Evolutionary conservation across 2,329 filamentous ascomycete genomes (phyloP), one percentile per base, ranked within the genome.

Genomic region (Colletotrichum sansevieriae): DNA sequence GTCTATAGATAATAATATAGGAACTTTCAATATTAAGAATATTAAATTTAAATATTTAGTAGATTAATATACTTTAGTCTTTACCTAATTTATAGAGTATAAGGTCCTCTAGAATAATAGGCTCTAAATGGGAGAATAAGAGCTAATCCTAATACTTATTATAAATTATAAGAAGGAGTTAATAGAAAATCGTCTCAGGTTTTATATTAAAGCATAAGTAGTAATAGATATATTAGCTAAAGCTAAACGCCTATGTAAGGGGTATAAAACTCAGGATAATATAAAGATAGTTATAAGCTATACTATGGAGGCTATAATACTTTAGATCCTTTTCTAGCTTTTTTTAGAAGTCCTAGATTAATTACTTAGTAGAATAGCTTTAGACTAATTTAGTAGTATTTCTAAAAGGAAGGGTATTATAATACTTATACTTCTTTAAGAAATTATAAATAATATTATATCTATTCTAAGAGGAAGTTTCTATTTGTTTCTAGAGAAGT

Each of bases 371-470:
- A 44, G 5, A 44, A 0, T 0, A 44, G 13, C 41, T n/a, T 44
- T 44, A 44, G 15, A 44, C 18, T 15, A 3, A 8, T 44, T 44
- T 44, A 44, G 1, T 44, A 1, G 0, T 44, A 44, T 3, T 44
- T 44, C 0, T 44, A 44, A 0, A 44, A 44, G 18, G 5, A n/a
- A 44, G 0, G 4, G 1, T 44, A 44, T 0, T 44, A 44, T 44
- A 44, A 44, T 44, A 44, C 2, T 44, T 44, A 44, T 7, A n/a
- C 5, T 44, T 44, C 4, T 0, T 44, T 44, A 44, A 44, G 41
- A 44, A 44, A 44, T 44, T n/a, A 44, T n/a, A 44, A 44, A 44
- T 44, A 44, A 44, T 44, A 44, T 44, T 43, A 43, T 43, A 8
- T 41, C 0, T 7, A 8, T 44, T 44, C 3, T 44, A 44, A 7